phyloP scores from a whole-genome alignment of 257 asterid species.

The Gynochthodes officinalis region DNA sequence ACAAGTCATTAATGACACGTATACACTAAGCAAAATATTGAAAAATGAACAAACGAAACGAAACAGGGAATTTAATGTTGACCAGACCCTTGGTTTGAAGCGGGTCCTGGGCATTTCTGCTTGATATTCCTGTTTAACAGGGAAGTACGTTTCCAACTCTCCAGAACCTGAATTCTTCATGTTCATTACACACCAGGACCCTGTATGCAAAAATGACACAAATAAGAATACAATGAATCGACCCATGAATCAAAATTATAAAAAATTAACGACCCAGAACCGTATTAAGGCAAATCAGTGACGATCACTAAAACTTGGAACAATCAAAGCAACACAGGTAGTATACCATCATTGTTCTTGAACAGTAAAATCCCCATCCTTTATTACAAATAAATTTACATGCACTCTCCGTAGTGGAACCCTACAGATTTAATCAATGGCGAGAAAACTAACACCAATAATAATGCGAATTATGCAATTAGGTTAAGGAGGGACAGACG shows the following conservation, averaged over 20 bases:
- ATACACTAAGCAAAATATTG: neutral
- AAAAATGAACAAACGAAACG: conserved; percentile 14
- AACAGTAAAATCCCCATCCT: conserved; percentile 2
- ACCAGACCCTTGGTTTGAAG: conserved; percentile 78
- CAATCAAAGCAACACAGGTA: neutral
- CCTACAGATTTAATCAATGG: neutral
- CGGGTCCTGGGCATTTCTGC: conserved; percentile 82
- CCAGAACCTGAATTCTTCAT: conserved; percentile 43
- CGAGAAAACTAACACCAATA: neutral
- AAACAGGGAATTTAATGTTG: conserved; percentile 1
- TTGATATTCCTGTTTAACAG: conserved; percentile 76
- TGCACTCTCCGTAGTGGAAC: neutral
- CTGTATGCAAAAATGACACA: neutral
- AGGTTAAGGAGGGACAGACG: neutral
- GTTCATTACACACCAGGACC: conserved; percentile 13
- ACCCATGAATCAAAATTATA: neutral
- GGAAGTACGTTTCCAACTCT: conserved; percentile 80
- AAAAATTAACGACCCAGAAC: neutral
- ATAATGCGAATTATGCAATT: neutral
- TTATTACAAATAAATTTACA: neutral
- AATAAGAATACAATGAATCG: neutral
- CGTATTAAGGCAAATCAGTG: neutral
- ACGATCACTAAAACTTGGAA: neutral
- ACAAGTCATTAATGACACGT: too few relatives aligned
- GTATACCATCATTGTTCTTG: neutral